Base-by-base conservation (phyloP, 129 eudicot species). In the Flaveria sonorensis region DNA sequence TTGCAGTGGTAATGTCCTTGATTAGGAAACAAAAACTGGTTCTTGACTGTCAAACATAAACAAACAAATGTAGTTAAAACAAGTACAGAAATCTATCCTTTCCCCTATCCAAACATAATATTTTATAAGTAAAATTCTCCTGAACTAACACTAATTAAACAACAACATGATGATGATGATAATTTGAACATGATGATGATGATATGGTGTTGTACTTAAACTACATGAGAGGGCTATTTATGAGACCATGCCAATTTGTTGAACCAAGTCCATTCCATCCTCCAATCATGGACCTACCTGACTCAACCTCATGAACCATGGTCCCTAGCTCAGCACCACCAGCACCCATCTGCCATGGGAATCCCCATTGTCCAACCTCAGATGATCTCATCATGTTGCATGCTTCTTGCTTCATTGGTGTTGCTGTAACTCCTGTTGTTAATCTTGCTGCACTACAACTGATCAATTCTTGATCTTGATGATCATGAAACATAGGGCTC, bases 151-250 rank as follows among this genome's bases (percentile, higher is more conserved):
- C 64, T 80, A 73, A 73, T 47, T 66, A 80, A 72, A 47, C 70
- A 79, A 79, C 46, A 72, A 21, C 36, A 24, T 30, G 21, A 63
- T 63, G 4, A 55, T 14, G 16, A 3, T 40, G 42, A 62, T 62
- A 4, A 28, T 28, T 28, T 28, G 18, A 61, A 32, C 7, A 60
- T 14, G 46, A 74, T 74, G 64, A 48, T 77, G 55, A 62, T 15
- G 39, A 20, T 70, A 57, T 69, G 59, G n/a, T 16, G 51, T 60
- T 46, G 20, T 18, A 52, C 8, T 72, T 24, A 1, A 43, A 26
- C 85, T 89, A 89, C 90, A 89, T 89, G 23, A 89, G 87, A 78
- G 93, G 93, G 57, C 88, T 89, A 32, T 89, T 86, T 21, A 89
- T 71, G 69, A 89, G 93, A 10, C 93, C 93, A 82, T 89, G 90